Conservation (phyloP, 148 eudicot genomes). For the Limonium bicolor region DNA sequence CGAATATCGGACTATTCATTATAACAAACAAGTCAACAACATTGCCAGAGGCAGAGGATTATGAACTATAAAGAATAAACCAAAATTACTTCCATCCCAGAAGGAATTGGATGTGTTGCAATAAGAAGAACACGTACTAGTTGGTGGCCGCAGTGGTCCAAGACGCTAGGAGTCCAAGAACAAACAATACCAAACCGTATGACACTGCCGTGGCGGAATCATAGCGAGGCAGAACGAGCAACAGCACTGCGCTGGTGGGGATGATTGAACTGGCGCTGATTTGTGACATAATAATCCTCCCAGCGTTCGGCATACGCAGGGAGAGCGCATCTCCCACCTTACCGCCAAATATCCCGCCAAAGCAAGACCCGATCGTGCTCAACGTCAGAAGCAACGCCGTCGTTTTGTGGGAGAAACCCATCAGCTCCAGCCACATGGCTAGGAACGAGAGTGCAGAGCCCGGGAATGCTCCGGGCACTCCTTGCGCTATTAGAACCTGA, state of each 20-base stretch:
- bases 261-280: slow-evolving; percentile 62
- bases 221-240: no score
- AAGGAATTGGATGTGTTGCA: not conserved
- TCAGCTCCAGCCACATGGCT: slow-evolving; percentile 84
- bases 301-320: slow-evolving; percentile 38
- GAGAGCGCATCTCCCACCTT: slow-evolving; percentile 59
- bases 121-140: slow-evolving; percentile 38
- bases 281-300: slow-evolving; percentile 64
- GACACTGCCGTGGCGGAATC: slow-evolving; percentile 38
- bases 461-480: slow-evolving; percentile 65
- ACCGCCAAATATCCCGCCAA: slow-evolving; percentile 71
- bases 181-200: slow-evolving; percentile 47
- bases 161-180: slow-evolving; percentile 54
- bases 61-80: not conserved
- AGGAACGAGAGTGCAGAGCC: slow-evolving; percentile 61
- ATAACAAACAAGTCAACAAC: no score
- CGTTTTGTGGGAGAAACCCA: slow-evolving; percentile 66
- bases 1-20: slow-evolving; percentile 4
- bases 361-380: slow-evolving; percentile 28
- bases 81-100: no score
- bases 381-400: slow-evolving; percentile 49
- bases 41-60: no score
- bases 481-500: slow-evolving; percentile 65
- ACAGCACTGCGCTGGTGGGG: no score
- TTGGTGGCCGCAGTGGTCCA: slow-evolving; percentile 84